Percentiles rank a stretch among this genome's conserved stretches.
Evolutionary conservation across 371 early-diverging fungal species (phyloP).

Genomic region (Nematocida ironsii): DNA sequence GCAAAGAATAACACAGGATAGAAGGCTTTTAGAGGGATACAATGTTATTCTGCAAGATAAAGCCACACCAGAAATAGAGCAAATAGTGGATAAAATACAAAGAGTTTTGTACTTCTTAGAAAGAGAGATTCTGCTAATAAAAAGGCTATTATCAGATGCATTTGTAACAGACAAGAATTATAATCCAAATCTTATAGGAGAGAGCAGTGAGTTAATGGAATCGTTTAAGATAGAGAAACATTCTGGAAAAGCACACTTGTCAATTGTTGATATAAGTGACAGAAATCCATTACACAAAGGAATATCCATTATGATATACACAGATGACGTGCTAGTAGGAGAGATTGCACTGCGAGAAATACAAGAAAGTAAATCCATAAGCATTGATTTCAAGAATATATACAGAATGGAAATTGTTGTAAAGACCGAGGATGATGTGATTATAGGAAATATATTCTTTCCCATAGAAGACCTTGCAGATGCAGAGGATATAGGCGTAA

Average conservation of each 20-base stretch:
- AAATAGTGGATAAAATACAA: conserved; percentile 34
- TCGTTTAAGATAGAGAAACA: conserved; percentile 10
- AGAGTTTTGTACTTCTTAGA: conserved; percentile 58
- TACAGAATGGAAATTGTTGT: conserved; percentile 23
- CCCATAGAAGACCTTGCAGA: conserved; percentile 63
- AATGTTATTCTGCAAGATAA: conserved; percentile 42
- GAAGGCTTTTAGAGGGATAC: conserved; percentile 61
- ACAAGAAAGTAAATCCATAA: conserved; percentile 4
- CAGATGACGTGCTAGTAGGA: conserved; percentile 14
- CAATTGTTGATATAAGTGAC: background rate
- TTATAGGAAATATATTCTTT: conserved; percentile 60
- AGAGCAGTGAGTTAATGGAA: conserved; percentile 1
- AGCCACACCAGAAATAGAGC: background rate
- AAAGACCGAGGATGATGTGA: background rate
- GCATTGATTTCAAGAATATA: conserved; percentile 19
- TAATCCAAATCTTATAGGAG: conserved; percentile 15
- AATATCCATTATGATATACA: conserved; percentile 18
- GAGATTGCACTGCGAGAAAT: background rate
- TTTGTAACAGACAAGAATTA: background rate
- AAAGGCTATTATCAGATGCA: conserved; percentile 20
- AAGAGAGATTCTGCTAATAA: conserved; percentile 34
- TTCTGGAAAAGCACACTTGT: conserved; percentile 17
- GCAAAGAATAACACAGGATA: conserved; percentile 51
- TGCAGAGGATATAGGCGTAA: conserved; percentile 30
- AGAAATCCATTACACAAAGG: conserved; percentile 49